Evolutionary conservation across 345 rosid species (phyloP), one percentile per base, ranked within the genome.

Genomic region (Gossypium ekmanianum): DNA sequence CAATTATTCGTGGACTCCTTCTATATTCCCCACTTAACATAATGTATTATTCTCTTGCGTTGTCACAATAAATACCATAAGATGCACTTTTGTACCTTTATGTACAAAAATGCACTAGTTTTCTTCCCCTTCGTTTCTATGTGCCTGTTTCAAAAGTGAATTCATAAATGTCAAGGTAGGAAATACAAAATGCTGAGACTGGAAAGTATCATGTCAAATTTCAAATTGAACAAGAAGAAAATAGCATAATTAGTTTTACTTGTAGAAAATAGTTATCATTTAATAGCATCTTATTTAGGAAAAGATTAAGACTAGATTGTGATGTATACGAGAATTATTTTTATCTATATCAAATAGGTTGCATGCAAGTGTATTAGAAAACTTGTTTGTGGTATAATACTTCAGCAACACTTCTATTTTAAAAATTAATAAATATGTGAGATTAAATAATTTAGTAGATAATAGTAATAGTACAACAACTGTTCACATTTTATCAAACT

Each of bases 1-100:
- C 70, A 41, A 55, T 51, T 79, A 79, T 71, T 17, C 69, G 79
- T 9, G 61, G 68, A 75, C 82, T 75, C 69, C 76, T 79, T 75
- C 79, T 68, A 48, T 11, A 51, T 71, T 48, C 63, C 63, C 76
- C 63, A 11, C 39, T 71, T 0, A 13, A 71, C 82, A 79, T 79
- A 27, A 48, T 27, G 29, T 44, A 55, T 62, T 68, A 43, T 47
- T 24, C 9, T 47, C 11, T 26, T n/a, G 9, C 4, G 54, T 16
- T 71, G 48, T 54, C 47, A 17, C 45, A 11, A 29, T 44, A 59
- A 18, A 16, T 48, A 55, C 11, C 22, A 11, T 26, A 41, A 48
- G 62, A 58, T 58, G 27, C 55, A 76, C 63, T 59, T 44, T 69
- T 76, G 61, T 39, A 61, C 39, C 44, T 69, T 56, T 26, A 68